A percentile compares a stretch with the other conserved stretches of the same genome.
Conservation (phyloP, 2,329 filamentous ascomycete species). For the Aureobasidium sp. region DNA sequence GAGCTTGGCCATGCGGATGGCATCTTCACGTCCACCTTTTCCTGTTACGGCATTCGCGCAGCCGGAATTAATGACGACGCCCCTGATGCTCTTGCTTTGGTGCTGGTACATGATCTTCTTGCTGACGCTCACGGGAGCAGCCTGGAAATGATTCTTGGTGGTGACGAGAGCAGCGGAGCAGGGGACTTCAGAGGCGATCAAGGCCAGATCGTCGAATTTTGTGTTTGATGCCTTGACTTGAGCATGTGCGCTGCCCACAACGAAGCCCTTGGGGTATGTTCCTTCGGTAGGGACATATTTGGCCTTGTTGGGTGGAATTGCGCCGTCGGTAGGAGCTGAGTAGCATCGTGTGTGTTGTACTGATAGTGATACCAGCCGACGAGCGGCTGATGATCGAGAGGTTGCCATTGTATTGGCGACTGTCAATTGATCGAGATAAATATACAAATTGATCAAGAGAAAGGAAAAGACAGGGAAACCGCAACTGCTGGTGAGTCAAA, state of each 20-base stretch:
- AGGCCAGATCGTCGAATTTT: slow-evolving; percentile 80
- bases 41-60: slow-evolving; percentile 97
- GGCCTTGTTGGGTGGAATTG: slow-evolving; percentile 70
- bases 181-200: slow-evolving; percentile 78
- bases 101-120: slow-evolving; percentile 56
- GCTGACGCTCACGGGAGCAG: slow-evolving; percentile 85
- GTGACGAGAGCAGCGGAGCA: slow-evolving; percentile 83
- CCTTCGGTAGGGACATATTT: slow-evolving; percentile 84
- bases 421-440: not conserved
- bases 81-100: slow-evolving; percentile 63
- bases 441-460: not conserved
- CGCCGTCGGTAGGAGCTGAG: slow-evolving; percentile 51
- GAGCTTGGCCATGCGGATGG: slow-evolving; percentile 69
- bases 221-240: slow-evolving; percentile 93
- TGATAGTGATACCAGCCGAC: slow-evolving; percentile 23
- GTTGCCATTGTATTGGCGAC: not conserved
- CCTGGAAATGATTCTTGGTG: slow-evolving; percentile 97
- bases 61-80: slow-evolving; percentile 88
- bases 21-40: slow-evolving; percentile 81
- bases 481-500: not conserved
- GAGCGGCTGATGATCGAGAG: slow-evolving; percentile 14
- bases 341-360: slow-evolving; percentile 45
- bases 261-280: slow-evolving; percentile 85
- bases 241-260: slow-evolving; percentile 77
- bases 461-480: not conserved